Base-by-base conservation (phyloP, 1,284 basidiomycete genomes). In the Trametes sp. region DNA sequence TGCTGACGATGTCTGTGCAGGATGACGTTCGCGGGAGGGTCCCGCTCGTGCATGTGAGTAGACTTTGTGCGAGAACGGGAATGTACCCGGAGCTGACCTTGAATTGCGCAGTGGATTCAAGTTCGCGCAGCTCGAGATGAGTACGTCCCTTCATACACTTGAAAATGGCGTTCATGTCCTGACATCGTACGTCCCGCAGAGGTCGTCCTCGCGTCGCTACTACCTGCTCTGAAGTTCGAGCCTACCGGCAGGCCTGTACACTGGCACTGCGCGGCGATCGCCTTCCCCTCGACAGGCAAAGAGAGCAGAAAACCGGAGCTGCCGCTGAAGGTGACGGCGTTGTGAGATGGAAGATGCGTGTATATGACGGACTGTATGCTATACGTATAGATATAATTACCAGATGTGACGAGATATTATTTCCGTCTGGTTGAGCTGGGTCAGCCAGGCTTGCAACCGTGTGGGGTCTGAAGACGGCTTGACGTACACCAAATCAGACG, bases 11-110 rank as follows among this genome's bases (percentile, higher is more conserved):
- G 11, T 9, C 42, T 8, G 11, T 48, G 16, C 41, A 78, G 76
- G 55, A 74, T 77, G 72, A 76, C 75, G 5, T 78, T 78, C 70
- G 44, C 69, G 19, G 72, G 73, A 11, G 76, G 76, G 4, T 62
- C 69, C 55, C 56, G 72, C n/a, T 58, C 72, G 7, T 78, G 76
- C 74, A 75, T 78, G 74, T 75, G 48, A 54, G 73, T 68, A 2
- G 24, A 16, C 7, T 19, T 9, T 14, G 9, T 28, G 6, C 14
- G 26, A 24, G 2, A 11, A 7, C 8, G 42, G 21, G 13, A 11
- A 13, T 19, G n/a, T n/a, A n/a, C n/a, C n/a, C 8, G n/a, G 26
- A 42, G 36, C 36, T 24, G 36, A 49, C 45, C 16, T 13, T 26
- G 14, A 23, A 13, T n/a, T 13, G 23, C 0, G 29, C 28, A 63